Evolutionary conservation across 148 eudicot species (phyloP), one percentile per base, ranked within the genome.

Genomic region (Fagopyrum homotropicum): DNA sequence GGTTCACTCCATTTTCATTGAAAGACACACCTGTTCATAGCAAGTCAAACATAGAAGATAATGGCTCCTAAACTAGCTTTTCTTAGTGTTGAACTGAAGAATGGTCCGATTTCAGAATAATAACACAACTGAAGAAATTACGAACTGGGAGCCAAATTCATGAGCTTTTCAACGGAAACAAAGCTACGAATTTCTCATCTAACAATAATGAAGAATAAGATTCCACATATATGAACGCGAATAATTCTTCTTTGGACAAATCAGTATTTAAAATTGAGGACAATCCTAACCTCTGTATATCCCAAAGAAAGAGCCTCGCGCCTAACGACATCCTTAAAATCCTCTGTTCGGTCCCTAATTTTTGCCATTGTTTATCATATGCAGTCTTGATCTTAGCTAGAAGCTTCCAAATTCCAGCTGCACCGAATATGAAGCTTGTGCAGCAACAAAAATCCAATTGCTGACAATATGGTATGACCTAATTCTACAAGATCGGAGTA

Each of bases 341-440:
- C 98, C 81, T 95, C 98, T 16, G 91, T 87, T 49, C 96, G 80
- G 75, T 95, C 98, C 78, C 93, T 89, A 69, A 82, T 77, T 81
- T 81, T 95, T 46, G 91, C 83, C 98, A 93, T 93, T 81, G 49
- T 54, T 73, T 29, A 72, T 46, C 75, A 48, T 16, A 66, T 66
- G 71, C 71, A 66, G 46, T 40, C 71, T 66, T 40, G 7, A 15
- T 16, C 46, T 9, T 40, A 35, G 71, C 71, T 66, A 66, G 71
- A 35, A 15, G 47, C 71, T 4, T 66, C 19, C 47, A 66, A 66
- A 40, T 66, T 16, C 17, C 19, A 14, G 57, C 5, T 52, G 68
- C 68, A 61, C 44, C 68, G 35, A 12, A 7, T 61, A 29, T 10
- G 14, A 26, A 26, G 66, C 8, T 60, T 15, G n/a, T 15, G n/a